Evolutionary conservation across 2,329 filamentous ascomycete species (phyloP), one percentile per base, ranked within the genome.

Genomic region (Fusarium stilboides): DNA sequence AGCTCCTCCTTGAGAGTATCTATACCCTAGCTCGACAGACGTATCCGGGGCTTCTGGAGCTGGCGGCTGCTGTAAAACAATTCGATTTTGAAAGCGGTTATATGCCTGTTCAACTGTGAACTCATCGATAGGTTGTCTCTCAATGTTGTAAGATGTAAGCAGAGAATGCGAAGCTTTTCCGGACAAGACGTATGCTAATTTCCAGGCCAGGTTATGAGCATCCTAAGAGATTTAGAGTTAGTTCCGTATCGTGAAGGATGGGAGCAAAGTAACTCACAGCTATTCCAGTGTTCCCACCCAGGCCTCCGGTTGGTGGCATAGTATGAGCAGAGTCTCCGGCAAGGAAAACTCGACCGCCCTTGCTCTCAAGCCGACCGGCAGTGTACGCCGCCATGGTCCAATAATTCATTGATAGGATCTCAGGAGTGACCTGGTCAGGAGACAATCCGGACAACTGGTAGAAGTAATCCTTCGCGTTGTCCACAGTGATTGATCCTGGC

Each of bases 351-450:
- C 40, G 28, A 10, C 40, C 39, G 6, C 40, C 20, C 3, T 28
- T 54, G 17, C 51, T 54, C 28, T 54, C 40, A 1, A 45, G 19
- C 10, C 13, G 5, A 7, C 51, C 40, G 3, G 51, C 51, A 17
- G 51, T 54, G 1, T 54, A 54, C 7, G 51, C 51, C 1, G 28
- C 51, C 40, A 54, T 54, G 3, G 51, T 54, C 51, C 40, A 54
- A 17, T 54, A 54, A 20, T 54, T 54, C 20, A 54, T 45, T 0
- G 28, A 45, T 1, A 45, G 5, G 1, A 54, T 54, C 4, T 45
- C 15, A 2, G 28, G 39, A 54, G 22, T 31, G 1, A 54, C 20
- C 28, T 54, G 31, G 1, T 54, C 20, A 14, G 20, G 31, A 5
- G 28, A 26, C 17, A 54, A 34, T 9, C 51, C 40, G 5, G 51